phyloP scores from a whole-genome alignment of 2,329 filamentous ascomycete species.

The Byssochlamys sp. region DNA sequence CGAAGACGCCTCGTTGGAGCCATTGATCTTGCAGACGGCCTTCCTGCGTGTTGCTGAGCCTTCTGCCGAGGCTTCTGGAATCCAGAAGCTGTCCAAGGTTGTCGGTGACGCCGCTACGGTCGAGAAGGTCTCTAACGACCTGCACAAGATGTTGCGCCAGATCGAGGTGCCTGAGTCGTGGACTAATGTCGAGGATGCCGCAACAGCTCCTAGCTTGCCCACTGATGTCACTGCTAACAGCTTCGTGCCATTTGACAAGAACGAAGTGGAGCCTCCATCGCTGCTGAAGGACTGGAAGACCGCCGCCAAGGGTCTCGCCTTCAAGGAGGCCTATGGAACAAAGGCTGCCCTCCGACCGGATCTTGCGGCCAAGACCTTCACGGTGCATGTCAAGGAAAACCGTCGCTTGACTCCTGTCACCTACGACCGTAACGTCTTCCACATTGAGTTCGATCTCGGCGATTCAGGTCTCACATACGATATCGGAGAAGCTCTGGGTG shows the following conservation, averaged over 20 bases:
- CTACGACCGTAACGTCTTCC: conserved; percentile 98
- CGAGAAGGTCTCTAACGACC: conserved; percentile 49
- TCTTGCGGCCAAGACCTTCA: conserved; percentile 71
- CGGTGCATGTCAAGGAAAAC: conserved; percentile 88
- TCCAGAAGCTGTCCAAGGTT: conserved; percentile 57
- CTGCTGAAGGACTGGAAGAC: conserved; percentile 69
- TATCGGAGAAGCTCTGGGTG: conserved; percentile 91
- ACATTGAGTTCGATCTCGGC: conserved; percentile 96
- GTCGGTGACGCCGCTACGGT: conserved; percentile 53
- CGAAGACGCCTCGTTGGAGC: conserved; percentile 57
- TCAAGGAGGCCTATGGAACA: conserved; percentile 88
- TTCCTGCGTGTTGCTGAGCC: conserved; percentile 71
- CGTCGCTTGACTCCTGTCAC: conserved; percentile 75
- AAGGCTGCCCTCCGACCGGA: conserved; percentile 69
- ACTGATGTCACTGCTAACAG: conserved; percentile 64
- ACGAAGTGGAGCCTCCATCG: conserved; percentile 57
- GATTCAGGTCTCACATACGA: conserved; percentile 86
- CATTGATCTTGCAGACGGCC: conserved; percentile 65
- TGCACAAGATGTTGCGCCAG: conserved; percentile 61
- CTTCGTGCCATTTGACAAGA: conserved; percentile 71
- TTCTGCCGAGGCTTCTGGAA: conserved; percentile 50
- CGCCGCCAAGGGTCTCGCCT: conserved; percentile 75
- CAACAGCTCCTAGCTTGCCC: conserved; percentile 40
- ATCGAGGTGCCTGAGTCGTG: conserved; percentile 71
- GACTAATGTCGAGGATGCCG: conserved; percentile 54